Evolutionary conservation across 2,329 filamentous ascomycete genomes (phyloP), one percentile per base, ranked within the genome.

Genomic region (Paraphaeosphaeria minitans): DNA sequence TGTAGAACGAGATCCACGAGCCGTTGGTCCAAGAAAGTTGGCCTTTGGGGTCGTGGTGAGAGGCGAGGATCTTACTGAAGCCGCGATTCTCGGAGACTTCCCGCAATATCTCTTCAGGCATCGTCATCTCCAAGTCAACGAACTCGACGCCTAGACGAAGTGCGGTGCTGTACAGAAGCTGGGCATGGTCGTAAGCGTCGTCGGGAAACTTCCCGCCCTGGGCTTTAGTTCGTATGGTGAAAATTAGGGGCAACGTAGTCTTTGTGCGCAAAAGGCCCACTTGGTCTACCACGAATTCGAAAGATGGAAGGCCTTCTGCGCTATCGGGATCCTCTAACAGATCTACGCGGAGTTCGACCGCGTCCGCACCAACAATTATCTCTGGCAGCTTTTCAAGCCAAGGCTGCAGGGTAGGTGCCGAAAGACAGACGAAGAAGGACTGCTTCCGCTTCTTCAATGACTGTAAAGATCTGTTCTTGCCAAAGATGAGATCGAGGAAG

Each of bases 351-450:
- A 99, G 80, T 77, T 99, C 95, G 12, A 98, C 92, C 3, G 94
- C 95, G 78, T 99, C 94, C 8, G 91, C 90, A 4, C 95, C 95
- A 42, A 96, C 87, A 13, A 90, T 87, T 45, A 93, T 89, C 53
- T 87, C 82, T 1, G 89, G 87, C 46, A 99, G 82, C 29, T 89
- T 80, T 21, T 87, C 82, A 9, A 87, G 74, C 31, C 88, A 85
- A 21, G 85, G 80, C 12, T 84, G 80, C 16, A 98, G 80, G 66
- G 91, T 86, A 1, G 93, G 91, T 53, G 95, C 81, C 0, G 95
- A 98, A 49, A 99, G 80, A 9, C 93, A 93, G 22, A 98, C 91
- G 69, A 99, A 99, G 81, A 96, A 98, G 21, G 91, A 95, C 50
- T 91, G 86, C 62, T 81, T 77, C 65, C 87, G 85, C 76, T 88